Evolutionary conservation across 441 rosid species (phyloP).

Genomic region (Geranium incanum): DNA sequence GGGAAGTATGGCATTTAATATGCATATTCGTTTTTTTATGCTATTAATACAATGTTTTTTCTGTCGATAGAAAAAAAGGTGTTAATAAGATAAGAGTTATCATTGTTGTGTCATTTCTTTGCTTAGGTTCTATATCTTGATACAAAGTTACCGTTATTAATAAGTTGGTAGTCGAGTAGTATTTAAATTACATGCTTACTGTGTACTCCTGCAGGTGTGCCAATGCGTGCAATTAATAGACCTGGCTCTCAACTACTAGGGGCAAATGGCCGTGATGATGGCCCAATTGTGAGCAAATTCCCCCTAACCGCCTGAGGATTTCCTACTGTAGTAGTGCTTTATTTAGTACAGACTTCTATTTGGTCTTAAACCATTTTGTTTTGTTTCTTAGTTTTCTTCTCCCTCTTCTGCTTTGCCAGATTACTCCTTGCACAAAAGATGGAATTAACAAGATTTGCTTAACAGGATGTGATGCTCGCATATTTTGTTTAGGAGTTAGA

Average conservation of each 20-base stretch:
- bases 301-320: conserved; percentile 14
- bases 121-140: conserved; percentile 13
- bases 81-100: background rate
- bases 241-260: conserved; percentile 89
- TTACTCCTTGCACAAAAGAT: conserved; percentile 59
- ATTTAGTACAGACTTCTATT: conserved; percentile 9
- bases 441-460: conserved; percentile 74
- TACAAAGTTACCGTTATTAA: background rate
- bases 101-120: background rate
- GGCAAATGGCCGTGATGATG: conserved; percentile 97
- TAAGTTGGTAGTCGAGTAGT: background rate
- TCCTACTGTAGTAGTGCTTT: background rate
- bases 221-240: conserved; percentile 72
- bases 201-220: conserved; percentile 36
- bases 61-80: background rate
- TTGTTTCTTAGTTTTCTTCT: conserved; percentile 6
- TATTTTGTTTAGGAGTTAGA: conserved; percentile 88
- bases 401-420: conserved; percentile 42
- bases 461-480: conserved; percentile 67
- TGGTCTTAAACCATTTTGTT: background rate
- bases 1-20: background rate
- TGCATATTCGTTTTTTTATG: background rate
- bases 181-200: conserved; percentile 8
- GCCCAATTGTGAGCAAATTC: conserved; percentile 65
- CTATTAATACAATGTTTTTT: background rate